Evolutionary conservation across 768 basidiomycete species (phyloP).

Genomic region (Postia placenta): DNA sequence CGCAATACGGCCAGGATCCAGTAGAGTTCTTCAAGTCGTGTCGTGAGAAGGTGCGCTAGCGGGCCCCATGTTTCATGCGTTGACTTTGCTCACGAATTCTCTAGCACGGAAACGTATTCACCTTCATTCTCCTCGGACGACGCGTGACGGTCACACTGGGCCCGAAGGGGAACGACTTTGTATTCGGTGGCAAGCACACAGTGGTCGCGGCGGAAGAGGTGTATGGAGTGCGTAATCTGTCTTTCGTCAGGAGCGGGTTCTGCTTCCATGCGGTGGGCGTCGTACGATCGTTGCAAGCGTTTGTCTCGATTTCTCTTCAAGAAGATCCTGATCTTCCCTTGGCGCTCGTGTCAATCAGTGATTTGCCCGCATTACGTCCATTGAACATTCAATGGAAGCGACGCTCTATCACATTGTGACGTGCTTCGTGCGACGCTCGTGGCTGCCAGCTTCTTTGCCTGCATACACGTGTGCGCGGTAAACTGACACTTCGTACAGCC

Average conservation of each 20-base stretch:
- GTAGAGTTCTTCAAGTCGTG: constrained; percentile 79
- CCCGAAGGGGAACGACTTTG: constrained; percentile 87
- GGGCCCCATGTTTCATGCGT: not conserved
- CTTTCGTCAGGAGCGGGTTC: too few relatives aligned
- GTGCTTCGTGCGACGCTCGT: not conserved
- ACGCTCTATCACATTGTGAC: too few relatives aligned
- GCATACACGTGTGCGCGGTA: not conserved
- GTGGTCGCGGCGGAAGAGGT: constrained; percentile 95
- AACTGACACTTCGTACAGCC: constrained; percentile 44
- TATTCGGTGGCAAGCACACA: constrained; percentile 89
- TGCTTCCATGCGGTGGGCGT: too few relatives aligned
- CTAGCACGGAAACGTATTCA: constrained; percentile 96
- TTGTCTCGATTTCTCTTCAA: too few relatives aligned
- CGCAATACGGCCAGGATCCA: constrained; percentile 88
- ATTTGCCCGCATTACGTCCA: too few relatives aligned
- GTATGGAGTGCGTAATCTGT: too few relatives aligned
- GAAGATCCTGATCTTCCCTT: too few relatives aligned
- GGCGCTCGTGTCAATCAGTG: too few relatives aligned
- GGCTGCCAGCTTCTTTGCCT: not conserved
- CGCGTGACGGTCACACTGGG: constrained; percentile 89
- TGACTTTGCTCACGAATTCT: not conserved
- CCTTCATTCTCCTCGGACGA: constrained; percentile 86
- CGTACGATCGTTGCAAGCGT: not conserved
- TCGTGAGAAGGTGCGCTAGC: constrained; percentile 58
- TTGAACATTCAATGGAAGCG: too few relatives aligned